These are phyloP conservation scores for Oemleria cerasiformis DNA, from an alignment of 306 rosid species.

Conservation along the genomic window DNA sequence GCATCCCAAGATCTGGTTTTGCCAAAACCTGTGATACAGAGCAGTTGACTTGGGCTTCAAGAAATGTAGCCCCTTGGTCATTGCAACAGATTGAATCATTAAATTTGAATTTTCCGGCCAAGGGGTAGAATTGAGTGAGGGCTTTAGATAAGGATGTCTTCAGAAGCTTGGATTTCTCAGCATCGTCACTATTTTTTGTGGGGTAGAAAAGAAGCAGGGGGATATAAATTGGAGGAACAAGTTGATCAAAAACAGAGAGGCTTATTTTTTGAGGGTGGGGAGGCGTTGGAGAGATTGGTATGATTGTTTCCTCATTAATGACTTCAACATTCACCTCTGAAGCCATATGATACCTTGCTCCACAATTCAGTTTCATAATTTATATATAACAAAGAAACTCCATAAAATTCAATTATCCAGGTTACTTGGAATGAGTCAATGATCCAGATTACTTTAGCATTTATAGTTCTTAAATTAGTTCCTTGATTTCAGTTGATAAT, in stretches of 20 bases:
- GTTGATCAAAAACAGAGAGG: slow-evolving; percentile 25
- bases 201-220: not conserved
- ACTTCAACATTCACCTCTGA: slow-evolving; percentile 19
- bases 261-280: slow-evolving; percentile 6
- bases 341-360: slow-evolving; percentile 8
- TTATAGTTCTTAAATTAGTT: too few relatives aligned
- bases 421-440: too few relatives aligned
- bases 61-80: slow-evolving; percentile 40
- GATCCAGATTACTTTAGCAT: too few relatives aligned
- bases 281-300: slow-evolving; percentile 34
- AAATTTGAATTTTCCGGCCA: slow-evolving; percentile 41
- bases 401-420: too few relatives aligned
- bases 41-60: slow-evolving; percentile 34
- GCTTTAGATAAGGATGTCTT: slow-evolving; percentile 45
- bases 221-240: not conserved
- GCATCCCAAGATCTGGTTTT: slow-evolving; percentile 3
- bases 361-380: not conserved
- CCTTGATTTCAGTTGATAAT: too few relatives aligned
- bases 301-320: slow-evolving; percentile 12
- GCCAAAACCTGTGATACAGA: slow-evolving; percentile 11
- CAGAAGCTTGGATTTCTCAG: slow-evolving; percentile 22
- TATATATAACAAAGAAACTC: too few relatives aligned
- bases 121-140: slow-evolving; percentile 23
- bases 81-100: slow-evolving; percentile 34
- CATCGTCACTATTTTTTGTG: not conserved